Percentiles rank a stretch among this genome's conserved stretches.
phyloP scores from a whole-genome alignment of 2,329 filamentous ascomycete genomes.

The Dactylellina haptotyla region DNA sequence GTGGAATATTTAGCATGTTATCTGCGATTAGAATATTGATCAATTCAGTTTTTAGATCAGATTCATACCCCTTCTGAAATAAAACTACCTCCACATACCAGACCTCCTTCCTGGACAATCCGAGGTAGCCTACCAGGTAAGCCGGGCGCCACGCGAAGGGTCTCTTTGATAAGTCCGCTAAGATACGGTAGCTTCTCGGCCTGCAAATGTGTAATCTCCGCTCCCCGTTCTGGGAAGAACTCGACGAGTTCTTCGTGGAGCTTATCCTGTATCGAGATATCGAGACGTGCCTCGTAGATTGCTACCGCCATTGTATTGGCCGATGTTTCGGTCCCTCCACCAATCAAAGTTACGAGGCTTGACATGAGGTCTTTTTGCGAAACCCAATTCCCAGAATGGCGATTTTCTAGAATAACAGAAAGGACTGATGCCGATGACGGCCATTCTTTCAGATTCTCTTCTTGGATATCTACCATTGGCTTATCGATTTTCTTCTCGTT shows the following conservation, averaged over 20 bases:
- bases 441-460: no score
- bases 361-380: no score
- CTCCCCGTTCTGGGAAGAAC: background rate
- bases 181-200: constrained; percentile 17
- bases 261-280: background rate
- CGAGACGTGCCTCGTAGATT: background rate
- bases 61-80: constrained; percentile 15
- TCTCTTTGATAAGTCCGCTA: constrained; percentile 14
- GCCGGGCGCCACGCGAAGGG: background rate
- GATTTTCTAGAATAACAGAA: no score
- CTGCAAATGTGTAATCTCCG: background rate
- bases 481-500: no score
- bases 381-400: no score
- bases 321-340: constrained; percentile 11
- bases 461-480: no score
- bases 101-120: constrained; percentile 4
- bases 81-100: background rate
- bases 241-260: constrained; percentile 1
- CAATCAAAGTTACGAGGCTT: constrained; percentile 5
- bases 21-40: no score
- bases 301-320: background rate
- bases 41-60: background rate
- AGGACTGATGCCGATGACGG: no score
- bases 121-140: background rate
- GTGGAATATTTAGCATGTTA: no score